These are phyloP conservation scores for Aspergillus thermomutatus DNA, from an alignment of 2,329 filamentous ascomycete genomes.

Conservation along the genomic window DNA sequence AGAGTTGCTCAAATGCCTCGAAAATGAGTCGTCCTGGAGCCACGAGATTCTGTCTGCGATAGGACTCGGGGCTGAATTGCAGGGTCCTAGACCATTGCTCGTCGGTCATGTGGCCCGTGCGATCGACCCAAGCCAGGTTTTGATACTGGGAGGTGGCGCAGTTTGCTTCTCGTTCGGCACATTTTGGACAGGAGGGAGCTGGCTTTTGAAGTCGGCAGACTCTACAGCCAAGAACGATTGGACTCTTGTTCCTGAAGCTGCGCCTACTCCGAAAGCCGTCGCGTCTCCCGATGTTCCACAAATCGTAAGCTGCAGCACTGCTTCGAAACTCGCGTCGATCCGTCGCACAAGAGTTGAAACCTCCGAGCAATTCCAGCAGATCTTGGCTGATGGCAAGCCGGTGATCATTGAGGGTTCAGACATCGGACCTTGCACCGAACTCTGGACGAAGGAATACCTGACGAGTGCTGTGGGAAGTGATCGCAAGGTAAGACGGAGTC, in stretches of 20 bases:
- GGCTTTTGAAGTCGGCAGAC: slow-evolving; percentile 39
- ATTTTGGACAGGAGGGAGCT: slow-evolving; percentile 70
- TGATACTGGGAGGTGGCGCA: slow-evolving; percentile 74
- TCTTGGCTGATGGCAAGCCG: slow-evolving; percentile 59
- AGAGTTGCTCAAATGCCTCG: slow-evolving; percentile 16
- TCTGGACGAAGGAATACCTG: slow-evolving; percentile 70
- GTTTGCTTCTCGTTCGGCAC: slow-evolving; percentile 90
- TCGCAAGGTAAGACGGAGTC: slow-evolving; percentile 51
- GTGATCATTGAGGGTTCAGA: slow-evolving; percentile 63
- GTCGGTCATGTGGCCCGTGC: slow-evolving; percentile 62
- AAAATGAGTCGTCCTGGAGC: slow-evolving; percentile 18
- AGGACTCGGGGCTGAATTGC: slow-evolving; percentile 22
- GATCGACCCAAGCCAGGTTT: slow-evolving; percentile 48
- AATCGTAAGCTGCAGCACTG: slow-evolving; percentile 12
- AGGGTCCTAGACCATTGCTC: slow-evolving; percentile 60
- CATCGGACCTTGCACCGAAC: slow-evolving; percentile 63
- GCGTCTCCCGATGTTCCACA: slow-evolving; percentile 1
- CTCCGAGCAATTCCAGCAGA: slow-evolving; percentile 55
- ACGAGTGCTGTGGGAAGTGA: slow-evolving; percentile 58
- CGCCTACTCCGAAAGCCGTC: slow-evolving; percentile 10
- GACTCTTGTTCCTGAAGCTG: slow-evolving; percentile 24
- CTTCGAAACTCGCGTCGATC: slow-evolving; percentile 34
- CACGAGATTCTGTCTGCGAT: slow-evolving; percentile 26
- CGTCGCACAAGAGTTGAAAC: slow-evolving; percentile 53
- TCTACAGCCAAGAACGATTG: slow-evolving; percentile 28